Evolutionary conservation across 495 filamentous ascomycete species (phyloP).

Genomic region (Entonaema liquescens): DNA sequence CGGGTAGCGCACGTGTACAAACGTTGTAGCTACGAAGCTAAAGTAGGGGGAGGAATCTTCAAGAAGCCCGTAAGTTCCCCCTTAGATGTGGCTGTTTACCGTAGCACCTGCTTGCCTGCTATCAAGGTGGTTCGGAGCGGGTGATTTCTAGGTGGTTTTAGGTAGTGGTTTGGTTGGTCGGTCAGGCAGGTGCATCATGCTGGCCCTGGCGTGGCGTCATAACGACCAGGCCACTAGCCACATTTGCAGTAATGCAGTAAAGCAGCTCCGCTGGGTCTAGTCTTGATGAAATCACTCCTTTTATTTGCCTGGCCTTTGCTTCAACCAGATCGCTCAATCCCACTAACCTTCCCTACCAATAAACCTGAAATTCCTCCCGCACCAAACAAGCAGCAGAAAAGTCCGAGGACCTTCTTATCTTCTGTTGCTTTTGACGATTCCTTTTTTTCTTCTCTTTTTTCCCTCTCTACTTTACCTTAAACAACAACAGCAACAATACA

Average conservation of each 20-base stretch:
- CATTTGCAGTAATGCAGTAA: constrained; percentile 15
- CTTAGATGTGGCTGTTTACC: constrained; percentile 30
- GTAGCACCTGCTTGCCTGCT: constrained; percentile 25
- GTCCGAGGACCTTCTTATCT: neutral
- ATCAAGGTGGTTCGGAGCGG: neutral
- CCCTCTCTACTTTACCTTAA: neutral
- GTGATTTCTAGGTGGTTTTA: neutral
- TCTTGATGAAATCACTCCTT: constrained; percentile 41
- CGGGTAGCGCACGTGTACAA: neutral
- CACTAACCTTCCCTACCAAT: constrained; percentile 32
- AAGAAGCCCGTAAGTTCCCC: neutral
- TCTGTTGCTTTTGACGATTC: neutral
- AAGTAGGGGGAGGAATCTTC: neutral
- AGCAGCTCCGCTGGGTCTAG: constrained; percentile 17
- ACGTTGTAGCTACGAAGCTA: neutral
- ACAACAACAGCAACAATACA: neutral
- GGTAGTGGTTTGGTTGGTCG: constrained; percentile 3
- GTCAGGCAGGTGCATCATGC: constrained; percentile 37
- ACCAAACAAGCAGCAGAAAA: constrained; percentile 28
- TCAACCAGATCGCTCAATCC: constrained; percentile 41
- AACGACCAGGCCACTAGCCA: constrained; percentile 36
- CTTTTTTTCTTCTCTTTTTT: neutral
- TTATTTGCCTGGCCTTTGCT: constrained; percentile 24
- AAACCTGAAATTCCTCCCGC: constrained; percentile 34
- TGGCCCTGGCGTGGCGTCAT: constrained; percentile 40